A percentile compares a stretch with the other conserved stretches of the same genome.
phyloP scores from a whole-genome alignment of 371 early-diverging fungal species.

The Modicella reniformis region DNA sequence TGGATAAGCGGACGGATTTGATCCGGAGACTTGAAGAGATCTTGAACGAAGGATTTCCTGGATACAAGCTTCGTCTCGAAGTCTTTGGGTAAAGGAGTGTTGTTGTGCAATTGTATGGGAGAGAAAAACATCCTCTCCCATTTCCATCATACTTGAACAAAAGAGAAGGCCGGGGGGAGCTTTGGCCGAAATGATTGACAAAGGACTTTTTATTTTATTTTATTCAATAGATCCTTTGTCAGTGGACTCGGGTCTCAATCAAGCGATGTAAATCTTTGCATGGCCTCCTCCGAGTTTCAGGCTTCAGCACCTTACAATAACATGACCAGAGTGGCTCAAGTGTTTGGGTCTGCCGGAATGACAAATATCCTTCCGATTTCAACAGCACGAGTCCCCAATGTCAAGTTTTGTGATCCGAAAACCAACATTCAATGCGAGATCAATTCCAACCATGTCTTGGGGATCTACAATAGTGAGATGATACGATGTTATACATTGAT shows the following conservation, averaged over 20 bases:
- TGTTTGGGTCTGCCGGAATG: constrained; percentile 32
- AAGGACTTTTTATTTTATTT: background rate
- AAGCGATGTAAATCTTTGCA: constrained; percentile 50
- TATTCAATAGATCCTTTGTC: constrained; percentile 26
- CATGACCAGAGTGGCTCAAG: constrained; percentile 15
- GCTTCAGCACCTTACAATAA: constrained; percentile 20
- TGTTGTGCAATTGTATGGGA: too few species aligned
- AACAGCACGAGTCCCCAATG: constrained; percentile 44
- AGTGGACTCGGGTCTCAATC: constrained; percentile 46
- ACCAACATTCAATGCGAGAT: constrained; percentile 64
- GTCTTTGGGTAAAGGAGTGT: constrained; percentile 43
- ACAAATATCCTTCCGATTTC: constrained; percentile 24
- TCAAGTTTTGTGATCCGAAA: constrained; percentile 43
- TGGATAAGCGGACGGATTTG: constrained; percentile 14
- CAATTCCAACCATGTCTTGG: constrained; percentile 79
- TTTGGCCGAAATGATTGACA: background rate
- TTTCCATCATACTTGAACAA: too few species aligned
- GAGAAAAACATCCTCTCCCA: too few species aligned
- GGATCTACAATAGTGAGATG: constrained; percentile 77
- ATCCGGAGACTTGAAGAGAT: constrained; percentile 24
- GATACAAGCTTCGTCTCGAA: constrained; percentile 13
- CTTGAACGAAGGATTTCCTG: constrained; percentile 24
- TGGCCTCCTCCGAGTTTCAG: constrained; percentile 28
- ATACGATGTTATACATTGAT: constrained; percentile 75
- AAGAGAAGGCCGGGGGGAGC: too few species aligned